These are phyloP conservation scores for Saccharomyces hybrid DNA, from an alignment of 1,139 yeast species.

Conservation along the genomic window DNA sequence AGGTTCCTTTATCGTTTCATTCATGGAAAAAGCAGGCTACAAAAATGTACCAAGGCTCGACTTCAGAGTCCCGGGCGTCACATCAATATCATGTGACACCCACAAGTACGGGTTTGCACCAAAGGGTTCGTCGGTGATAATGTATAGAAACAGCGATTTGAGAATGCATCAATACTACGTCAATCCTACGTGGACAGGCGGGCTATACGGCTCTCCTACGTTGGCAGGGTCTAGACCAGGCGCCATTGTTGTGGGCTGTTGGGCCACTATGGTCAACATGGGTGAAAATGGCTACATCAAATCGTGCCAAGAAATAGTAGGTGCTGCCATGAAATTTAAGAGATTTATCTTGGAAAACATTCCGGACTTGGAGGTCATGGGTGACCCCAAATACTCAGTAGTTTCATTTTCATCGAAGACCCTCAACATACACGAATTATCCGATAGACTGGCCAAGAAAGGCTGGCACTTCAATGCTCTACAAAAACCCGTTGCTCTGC, in stretches of 20 bases:
- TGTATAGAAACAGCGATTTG: conserved; percentile 65
- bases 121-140: conserved; percentile 85
- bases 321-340: conserved; percentile 54
- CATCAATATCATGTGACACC: conserved; percentile 94
- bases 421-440: conserved; percentile 64
- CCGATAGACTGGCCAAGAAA: conserved; percentile 56
- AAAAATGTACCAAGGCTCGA: conserved; percentile 66
- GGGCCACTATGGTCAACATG: conserved; percentile 80
- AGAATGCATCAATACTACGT: conserved; percentile 81
- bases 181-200: conserved; percentile 85
- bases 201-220: conserved; percentile 93
- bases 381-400: conserved; percentile 80
- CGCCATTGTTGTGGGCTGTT: conserved; percentile 94
- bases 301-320: conserved; percentile 59
- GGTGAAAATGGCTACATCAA: conserved; percentile 74
- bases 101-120: conserved; percentile 98
- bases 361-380: conserved; percentile 57
- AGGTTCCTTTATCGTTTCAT: conserved; percentile 85
- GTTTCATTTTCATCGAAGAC: conserved; percentile 57
- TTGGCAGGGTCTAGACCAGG: conserved; percentile 97
- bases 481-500: conserved; percentile 86
- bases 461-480: conserved; percentile 91
- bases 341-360: conserved; percentile 40
- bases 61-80: conserved; percentile 84
- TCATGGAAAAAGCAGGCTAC: conserved; percentile 59